Evolutionary conservation across 371 early-diverging fungal genomes (phyloP).

Genomic region (Mucor irregularis): DNA sequence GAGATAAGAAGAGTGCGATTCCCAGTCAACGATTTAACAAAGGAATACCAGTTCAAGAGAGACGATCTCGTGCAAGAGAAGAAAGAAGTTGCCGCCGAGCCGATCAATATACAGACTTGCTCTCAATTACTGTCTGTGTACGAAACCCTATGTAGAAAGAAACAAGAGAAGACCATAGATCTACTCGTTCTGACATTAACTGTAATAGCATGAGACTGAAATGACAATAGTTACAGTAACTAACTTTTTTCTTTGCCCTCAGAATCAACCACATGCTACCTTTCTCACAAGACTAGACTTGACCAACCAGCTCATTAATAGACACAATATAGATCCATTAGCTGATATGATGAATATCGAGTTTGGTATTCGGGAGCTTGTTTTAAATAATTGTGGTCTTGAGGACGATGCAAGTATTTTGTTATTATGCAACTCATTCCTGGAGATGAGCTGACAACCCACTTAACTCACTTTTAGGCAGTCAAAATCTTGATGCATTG

Average conservation of each 20-base stretch:
- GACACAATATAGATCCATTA: slow-evolving; percentile 54
- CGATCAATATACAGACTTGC: slow-evolving; percentile 20
- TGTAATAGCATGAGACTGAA: no score
- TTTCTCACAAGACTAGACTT: slow-evolving; percentile 50
- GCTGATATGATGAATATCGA: slow-evolving; percentile 63
- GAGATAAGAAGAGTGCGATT: slow-evolving; percentile 59
- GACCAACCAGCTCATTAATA: slow-evolving; percentile 37
- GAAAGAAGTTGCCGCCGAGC: neutral
- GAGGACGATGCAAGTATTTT: slow-evolving; percentile 64
- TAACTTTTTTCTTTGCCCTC: neutral
- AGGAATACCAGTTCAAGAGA: slow-evolving; percentile 47
- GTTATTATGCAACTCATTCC: neutral
- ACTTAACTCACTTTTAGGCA: slow-evolving; percentile 42
- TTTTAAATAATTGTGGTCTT: slow-evolving; percentile 59
- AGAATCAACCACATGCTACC: slow-evolving; percentile 26
- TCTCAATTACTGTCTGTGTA: slow-evolving; percentile 33
- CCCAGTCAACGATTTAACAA: slow-evolving; percentile 49
- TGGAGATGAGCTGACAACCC: no score
- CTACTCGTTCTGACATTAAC: slow-evolving; percentile 45
- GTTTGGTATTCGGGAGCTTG: slow-evolving; percentile 56
- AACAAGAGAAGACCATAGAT: slow-evolving; percentile 56
- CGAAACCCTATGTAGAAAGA: slow-evolving; percentile 52
- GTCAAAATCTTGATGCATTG: slow-evolving; percentile 64
- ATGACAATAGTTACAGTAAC: neutral
- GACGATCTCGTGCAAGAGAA: slow-evolving; percentile 8